Percentiles rank a stretch among this genome's conserved stretches.
Evolutionary conservation across 768 basidiomycete genomes (phyloP).

Genomic region (Phanerochaete sordida): DNA sequence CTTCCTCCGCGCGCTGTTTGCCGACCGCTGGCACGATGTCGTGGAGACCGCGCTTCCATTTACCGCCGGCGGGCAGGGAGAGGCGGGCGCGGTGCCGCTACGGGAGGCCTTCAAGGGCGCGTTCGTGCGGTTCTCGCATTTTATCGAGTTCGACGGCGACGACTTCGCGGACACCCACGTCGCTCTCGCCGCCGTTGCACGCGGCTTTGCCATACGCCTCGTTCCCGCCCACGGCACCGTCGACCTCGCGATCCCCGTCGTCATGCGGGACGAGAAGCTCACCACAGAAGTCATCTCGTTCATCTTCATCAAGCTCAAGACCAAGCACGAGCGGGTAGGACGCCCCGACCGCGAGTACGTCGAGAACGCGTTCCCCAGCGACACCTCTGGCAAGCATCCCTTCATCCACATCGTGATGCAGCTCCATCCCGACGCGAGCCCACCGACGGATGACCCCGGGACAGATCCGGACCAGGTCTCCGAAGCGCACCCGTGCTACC

Average conservation of each 20-base stretch:
- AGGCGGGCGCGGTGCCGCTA: background rate
- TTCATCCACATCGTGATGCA: conserved; percentile 21
- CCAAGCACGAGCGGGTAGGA: background rate
- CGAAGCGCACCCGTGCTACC: background rate
- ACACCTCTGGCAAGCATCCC: conserved; percentile 4
- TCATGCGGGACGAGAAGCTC: conserved; percentile 14
- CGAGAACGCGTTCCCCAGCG: conserved; percentile 6
- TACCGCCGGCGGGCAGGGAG: no score
- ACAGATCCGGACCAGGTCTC: background rate
- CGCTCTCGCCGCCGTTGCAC: conserved; percentile 20
- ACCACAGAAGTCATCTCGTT: conserved; percentile 11
- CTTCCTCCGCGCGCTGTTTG: conserved; percentile 22
- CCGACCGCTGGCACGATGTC: conserved; percentile 4
- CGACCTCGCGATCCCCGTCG: conserved; percentile 26
- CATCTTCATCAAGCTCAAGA: conserved; percentile 22
- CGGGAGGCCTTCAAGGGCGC: conserved; percentile 22
- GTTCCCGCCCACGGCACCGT: conserved; percentile 11
- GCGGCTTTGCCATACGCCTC: conserved; percentile 25
- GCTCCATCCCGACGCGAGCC: background rate
- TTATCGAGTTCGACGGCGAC: conserved; percentile 22
- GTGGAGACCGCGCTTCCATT: conserved; percentile 21
- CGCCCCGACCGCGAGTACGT: conserved; percentile 3
- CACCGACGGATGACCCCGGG: no score
- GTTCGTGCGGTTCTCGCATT: conserved; percentile 31
- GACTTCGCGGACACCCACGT: conserved; percentile 14